Base-by-base conservation (phyloP, 2,329 filamentous ascomycete species). In the Fusarium tricinctum region DNA sequence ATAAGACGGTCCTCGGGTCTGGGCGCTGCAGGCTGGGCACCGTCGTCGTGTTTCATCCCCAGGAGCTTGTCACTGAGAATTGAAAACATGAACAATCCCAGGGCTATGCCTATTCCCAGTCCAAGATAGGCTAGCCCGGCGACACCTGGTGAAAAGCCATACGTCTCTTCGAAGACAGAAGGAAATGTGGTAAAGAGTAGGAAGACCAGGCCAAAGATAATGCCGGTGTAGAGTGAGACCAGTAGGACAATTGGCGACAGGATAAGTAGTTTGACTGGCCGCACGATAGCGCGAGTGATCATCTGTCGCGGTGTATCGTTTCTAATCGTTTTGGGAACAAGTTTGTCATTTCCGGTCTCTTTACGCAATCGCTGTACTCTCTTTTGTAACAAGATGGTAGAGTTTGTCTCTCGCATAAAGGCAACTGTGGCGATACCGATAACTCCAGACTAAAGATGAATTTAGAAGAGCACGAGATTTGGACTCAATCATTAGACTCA, bases 221-320 rank as follows among this genome's bases (percentile, higher is more conserved):
- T 74, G 2, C 76, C 77, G 5, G 74, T 74, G 57, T 80, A 82
- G 2, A 79, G 53, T 0, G 78, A 78, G 5, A 78, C 51, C 26
- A 85, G 80, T 19, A 86, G 81, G 1, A 88, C 82, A 3, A 88
- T 82, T 0, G 86, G 85, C 44, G 87, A 86, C 2, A 82, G 80
- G 0, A 88, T 78, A 2, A 88, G 81, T 58, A 88, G 77, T 28
- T 81, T 78, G 2, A 83, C 39, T 0, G 84, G 84, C 1, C 82
- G 72, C 8, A 81, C 66, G 4, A 81, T 66, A 8, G 77, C 76
- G 4, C 46, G 86, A 17, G 42, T 54, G 44, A 73, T 73, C 56
- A 70, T 67, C 40, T 71, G 68, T 3, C 62, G 35, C 0, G 66
- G 58, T 12, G 59, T 63, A 45, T 66, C 39, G 30, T 66, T 32